These are phyloP conservation scores for Serendipita sp. DNA, from an alignment of 768 basidiomycete genomes.

Conservation along the genomic window DNA sequence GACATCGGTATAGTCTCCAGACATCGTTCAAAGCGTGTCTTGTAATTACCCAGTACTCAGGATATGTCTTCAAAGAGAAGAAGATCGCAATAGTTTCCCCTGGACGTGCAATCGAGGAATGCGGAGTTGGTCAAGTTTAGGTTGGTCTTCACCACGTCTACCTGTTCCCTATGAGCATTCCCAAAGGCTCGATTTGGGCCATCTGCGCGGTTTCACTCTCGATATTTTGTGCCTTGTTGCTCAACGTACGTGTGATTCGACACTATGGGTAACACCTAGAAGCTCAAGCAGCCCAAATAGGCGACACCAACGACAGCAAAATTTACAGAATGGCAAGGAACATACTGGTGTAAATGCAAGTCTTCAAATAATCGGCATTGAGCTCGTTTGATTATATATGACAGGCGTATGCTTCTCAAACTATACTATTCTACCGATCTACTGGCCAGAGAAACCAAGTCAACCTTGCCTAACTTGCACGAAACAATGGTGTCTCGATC, in stretches of 20 bases:
- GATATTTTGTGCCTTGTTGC: neutral
- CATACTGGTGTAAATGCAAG: conserved; percentile 78
- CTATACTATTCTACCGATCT: conserved; percentile 69
- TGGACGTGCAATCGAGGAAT: neutral
- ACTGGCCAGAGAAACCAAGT: conserved; percentile 63
- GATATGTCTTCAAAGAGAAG: too few relatives aligned
- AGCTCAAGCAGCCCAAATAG: neutral
- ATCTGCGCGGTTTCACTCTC: neutral
- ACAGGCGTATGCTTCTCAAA: conserved; percentile 87
- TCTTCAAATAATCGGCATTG: conserved; percentile 6
- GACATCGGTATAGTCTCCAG: conserved; percentile 79
- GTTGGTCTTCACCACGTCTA: neutral
- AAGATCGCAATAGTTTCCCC: neutral
- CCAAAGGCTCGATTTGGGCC: neutral
- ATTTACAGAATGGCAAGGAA: conserved; percentile 55
- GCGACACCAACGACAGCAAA: neutral
- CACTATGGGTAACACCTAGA: neutral
- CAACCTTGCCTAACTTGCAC: conserved; percentile 90
- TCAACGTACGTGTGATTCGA: neutral
- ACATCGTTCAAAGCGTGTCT: conserved; percentile 31
- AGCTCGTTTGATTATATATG: neutral
- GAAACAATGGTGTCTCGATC: conserved; percentile 89
- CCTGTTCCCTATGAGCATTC: neutral
- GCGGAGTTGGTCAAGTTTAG: neutral
- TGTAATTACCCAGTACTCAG: neutral